These are phyloP conservation scores for Mentha longifolia DNA, from an alignment of 257 asterid genomes.

Conservation along the genomic window DNA sequence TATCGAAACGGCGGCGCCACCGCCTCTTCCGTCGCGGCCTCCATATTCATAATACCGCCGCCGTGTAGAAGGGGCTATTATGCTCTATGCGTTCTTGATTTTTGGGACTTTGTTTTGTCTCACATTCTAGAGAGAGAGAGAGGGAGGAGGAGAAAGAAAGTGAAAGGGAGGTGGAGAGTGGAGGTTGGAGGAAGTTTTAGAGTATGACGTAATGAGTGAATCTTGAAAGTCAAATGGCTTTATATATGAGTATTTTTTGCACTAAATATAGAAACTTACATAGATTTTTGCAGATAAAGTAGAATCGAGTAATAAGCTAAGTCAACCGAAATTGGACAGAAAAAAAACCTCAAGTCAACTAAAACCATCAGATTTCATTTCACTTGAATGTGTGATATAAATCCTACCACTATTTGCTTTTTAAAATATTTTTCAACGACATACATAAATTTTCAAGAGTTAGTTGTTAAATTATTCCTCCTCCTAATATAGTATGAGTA, in stretches of 20 bases:
- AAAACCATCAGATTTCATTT: background rate
- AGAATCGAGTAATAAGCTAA: slow-evolving; percentile 8
- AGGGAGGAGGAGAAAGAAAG: slow-evolving; percentile 33
- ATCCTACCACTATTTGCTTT: background rate
- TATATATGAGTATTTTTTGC: slow-evolving; percentile 1
- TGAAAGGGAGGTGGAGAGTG: slow-evolving; percentile 34
- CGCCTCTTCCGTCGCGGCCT: slow-evolving; percentile 42
- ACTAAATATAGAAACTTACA: slow-evolving; percentile 37
- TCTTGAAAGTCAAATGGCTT: slow-evolving; percentile 41
- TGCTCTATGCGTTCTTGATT: background rate
- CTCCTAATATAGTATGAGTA: too few species aligned
- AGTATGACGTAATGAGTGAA: slow-evolving; percentile 36
- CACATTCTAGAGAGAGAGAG: slow-evolving; percentile 31
- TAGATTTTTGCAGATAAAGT: background rate
- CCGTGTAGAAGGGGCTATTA: too few species aligned
- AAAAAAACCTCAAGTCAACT: background rate
- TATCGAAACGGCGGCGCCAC: slow-evolving; percentile 26
- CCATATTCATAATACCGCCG: slow-evolving; percentile 49
- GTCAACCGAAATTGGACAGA: background rate
- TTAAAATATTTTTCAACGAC: too few species aligned
- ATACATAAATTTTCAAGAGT: background rate
- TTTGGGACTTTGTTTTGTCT: slow-evolving; percentile 1
- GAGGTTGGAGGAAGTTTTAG: slow-evolving; percentile 32
- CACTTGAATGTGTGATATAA: background rate
- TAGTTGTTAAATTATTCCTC: background rate